phyloP scores from a whole-genome alignment of 2,329 filamentous ascomycete genomes.

The Neophaeococcomyces aloes region DNA sequence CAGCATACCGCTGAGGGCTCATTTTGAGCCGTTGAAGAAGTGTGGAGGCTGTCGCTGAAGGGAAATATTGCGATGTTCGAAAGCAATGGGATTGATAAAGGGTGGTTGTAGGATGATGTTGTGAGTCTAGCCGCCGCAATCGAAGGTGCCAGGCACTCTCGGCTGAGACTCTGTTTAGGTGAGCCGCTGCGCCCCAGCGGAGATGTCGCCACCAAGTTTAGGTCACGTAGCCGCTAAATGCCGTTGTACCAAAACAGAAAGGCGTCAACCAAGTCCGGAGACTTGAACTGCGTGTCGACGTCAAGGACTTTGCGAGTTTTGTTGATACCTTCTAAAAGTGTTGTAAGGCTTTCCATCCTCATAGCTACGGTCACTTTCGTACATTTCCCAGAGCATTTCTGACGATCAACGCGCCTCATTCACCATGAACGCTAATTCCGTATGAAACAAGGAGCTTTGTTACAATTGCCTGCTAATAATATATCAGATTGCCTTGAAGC shows the following conservation, averaged over 20 bases:
- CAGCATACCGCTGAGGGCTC: slow-evolving; percentile 41
- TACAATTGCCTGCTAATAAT: slow-evolving; percentile 8
- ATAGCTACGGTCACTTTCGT: background rate
- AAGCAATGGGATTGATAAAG: slow-evolving; percentile 19
- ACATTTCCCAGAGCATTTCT: background rate
- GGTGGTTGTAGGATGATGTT: slow-evolving; percentile 13
- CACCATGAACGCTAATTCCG: slow-evolving; percentile 24
- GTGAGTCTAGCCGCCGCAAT: background rate
- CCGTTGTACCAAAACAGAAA: no score
- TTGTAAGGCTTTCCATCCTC: background rate
- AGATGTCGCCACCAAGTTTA: slow-evolving; percentile 1
- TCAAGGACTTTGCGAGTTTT: no score
- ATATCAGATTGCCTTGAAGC: slow-evolving; percentile 25
- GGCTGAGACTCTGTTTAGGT: background rate
- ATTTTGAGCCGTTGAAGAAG: slow-evolving; percentile 31
- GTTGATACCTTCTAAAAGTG: no score
- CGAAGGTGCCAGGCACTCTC: slow-evolving; percentile 8
- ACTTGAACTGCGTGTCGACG: no score
- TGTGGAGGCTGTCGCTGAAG: slow-evolving; percentile 10
- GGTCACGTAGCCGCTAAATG: background rate
- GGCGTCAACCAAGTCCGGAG: no score
- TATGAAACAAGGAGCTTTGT: slow-evolving; percentile 13
- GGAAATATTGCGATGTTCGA: slow-evolving; percentile 11
- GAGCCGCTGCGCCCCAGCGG: background rate
- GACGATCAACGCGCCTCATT: background rate